Conservation (phyloP, 768 basidiomycete species). For the Boletus bicolor region DNA sequence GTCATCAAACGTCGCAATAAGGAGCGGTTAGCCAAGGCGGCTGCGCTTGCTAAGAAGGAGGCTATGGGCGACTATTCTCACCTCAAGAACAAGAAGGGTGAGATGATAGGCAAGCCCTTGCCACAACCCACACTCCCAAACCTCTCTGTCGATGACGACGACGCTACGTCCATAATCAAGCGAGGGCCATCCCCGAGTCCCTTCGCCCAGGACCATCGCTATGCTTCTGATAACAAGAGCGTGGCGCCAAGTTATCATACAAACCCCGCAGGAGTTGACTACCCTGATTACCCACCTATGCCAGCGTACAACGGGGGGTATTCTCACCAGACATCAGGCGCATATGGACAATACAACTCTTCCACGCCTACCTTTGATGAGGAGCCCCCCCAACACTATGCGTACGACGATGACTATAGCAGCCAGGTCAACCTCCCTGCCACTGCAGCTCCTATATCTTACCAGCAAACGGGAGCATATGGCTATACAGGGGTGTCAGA, state of each 20-base stretch:
- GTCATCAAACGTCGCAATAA: conserved; percentile 91
- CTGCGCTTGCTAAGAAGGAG: conserved; percentile 83
- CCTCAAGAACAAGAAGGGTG: conserved; percentile 90
- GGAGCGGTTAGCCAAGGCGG: conserved; percentile 77
- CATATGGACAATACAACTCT: conserved; percentile 54
- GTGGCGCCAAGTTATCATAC: conserved; percentile 35
- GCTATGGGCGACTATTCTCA: conserved; percentile 89
- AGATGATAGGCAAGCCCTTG: conserved; percentile 71
- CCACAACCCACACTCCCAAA: conserved; percentile 96
- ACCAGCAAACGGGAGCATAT: conserved; percentile 32
- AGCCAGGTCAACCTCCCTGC: conserved; percentile 58
- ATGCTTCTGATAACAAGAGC: conserved; percentile 48
- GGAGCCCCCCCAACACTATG: conserved; percentile 46
- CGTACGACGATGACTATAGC: conserved; percentile 68
- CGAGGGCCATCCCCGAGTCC: conserved; percentile 54
- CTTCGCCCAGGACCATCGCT: conserved; percentile 55
- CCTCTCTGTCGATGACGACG: conserved; percentile 74
- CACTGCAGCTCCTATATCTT: conserved; percentile 57
- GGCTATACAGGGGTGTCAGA: conserved; percentile 18
- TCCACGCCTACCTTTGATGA: conserved; percentile 55
- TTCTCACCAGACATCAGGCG: conserved; percentile 50
- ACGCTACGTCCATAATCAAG: conserved; percentile 53
- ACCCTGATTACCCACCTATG: conserved; percentile 63
- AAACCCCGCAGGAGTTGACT: conserved; percentile 41
- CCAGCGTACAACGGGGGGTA: conserved; percentile 69